phyloP scores from a whole-genome alignment of 2,329 filamentous ascomycete genomes.

The Penicillium sp. region DNA sequence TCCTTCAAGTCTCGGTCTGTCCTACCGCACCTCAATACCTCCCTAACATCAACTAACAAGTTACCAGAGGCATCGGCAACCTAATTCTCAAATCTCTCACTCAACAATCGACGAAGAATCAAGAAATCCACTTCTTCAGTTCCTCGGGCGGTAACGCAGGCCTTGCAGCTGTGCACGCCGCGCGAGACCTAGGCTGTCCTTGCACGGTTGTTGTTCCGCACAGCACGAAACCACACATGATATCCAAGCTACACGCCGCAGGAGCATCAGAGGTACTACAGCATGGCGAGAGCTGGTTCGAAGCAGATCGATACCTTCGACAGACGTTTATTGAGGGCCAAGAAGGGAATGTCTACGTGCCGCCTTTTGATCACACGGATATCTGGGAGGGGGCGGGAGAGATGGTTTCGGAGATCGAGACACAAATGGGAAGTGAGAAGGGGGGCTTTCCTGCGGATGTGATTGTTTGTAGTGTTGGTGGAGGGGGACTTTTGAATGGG shows the following conservation, averaged over 20 bases:
- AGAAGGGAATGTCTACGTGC: slow-evolving; percentile 31
- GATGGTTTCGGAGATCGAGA: slow-evolving; percentile 36
- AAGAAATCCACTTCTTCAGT: slow-evolving; percentile 66
- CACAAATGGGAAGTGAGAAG: slow-evolving; percentile 29
- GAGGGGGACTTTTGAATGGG: slow-evolving; percentile 74
- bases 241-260: slow-evolving; percentile 63
- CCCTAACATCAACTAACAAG: background rate
- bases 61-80: slow-evolving; percentile 37
- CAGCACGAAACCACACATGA: slow-evolving; percentile 64
- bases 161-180: slow-evolving; percentile 71
- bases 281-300: slow-evolving; percentile 63
- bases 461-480: slow-evolving; percentile 74
- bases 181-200: slow-evolving; percentile 58
- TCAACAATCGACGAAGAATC: slow-evolving; percentile 19
- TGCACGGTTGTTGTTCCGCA: slow-evolving; percentile 71
- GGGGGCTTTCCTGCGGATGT: slow-evolving; percentile 55
- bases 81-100: slow-evolving; percentile 30
- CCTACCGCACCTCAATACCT: no score
- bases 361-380: slow-evolving; percentile 39
- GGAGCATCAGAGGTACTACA: slow-evolving; percentile 65
- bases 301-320: slow-evolving; percentile 65
- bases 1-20: slow-evolving; percentile 71
- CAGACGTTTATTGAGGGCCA: slow-evolving; percentile 41
- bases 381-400: slow-evolving; percentile 38
- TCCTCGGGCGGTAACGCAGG: slow-evolving; percentile 80